Base-by-base conservation (phyloP, 345 rosid genomes). In the Turnera subulata region DNA sequence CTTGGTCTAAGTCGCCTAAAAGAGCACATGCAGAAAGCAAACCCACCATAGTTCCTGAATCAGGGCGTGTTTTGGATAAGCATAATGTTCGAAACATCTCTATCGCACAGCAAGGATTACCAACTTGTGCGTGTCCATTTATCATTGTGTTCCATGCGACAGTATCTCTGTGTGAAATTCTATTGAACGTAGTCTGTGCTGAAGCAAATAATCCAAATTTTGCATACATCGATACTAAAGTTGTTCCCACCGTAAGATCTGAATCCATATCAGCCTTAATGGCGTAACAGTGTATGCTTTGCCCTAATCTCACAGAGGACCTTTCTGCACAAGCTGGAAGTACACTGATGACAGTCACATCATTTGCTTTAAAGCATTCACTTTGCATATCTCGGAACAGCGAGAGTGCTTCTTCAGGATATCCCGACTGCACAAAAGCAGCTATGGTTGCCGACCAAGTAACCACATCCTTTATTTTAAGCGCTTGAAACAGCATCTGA, bases 401-500 rank as follows among this genome's bases (percentile, higher is more conserved):
- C 42, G 73, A 68, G 29, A 80, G 71, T 62, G 84, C 82, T 39
- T 69, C 75, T 43, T 76, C 62, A 48, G 76, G 75, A 58, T 78
- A 70, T 1, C 82, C 85, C 55, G 82, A 75, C 66, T 76, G 81
- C 57, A 66, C 82, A 62, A 68, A 76, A 50, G 70, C 65, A 23
- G 71, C 67, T 62, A 84, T 78, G 57, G 78, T 68, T 13, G 85
- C 80, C 70, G 88, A 82, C 85, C 88, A 84, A 63, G 82, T 63
- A 73, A 84, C 65, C 5, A 76, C 50, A 63, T 84, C 91, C 67
- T 62, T 72, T 33, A 22, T 73, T 32, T 51, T 68, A 50, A 68
- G 61, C 53, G 58, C 64, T 14, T 22, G 17, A 68, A 84, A 76
- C 33, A 82, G 43, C 22, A 70, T 21, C 64, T 63, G 65, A 6